A percentile compares a stretch with the other conserved stretches of the same genome.
Conservation (phyloP, 1,284 basidiomycete species). For the Ustilago vetiveriae region DNA sequence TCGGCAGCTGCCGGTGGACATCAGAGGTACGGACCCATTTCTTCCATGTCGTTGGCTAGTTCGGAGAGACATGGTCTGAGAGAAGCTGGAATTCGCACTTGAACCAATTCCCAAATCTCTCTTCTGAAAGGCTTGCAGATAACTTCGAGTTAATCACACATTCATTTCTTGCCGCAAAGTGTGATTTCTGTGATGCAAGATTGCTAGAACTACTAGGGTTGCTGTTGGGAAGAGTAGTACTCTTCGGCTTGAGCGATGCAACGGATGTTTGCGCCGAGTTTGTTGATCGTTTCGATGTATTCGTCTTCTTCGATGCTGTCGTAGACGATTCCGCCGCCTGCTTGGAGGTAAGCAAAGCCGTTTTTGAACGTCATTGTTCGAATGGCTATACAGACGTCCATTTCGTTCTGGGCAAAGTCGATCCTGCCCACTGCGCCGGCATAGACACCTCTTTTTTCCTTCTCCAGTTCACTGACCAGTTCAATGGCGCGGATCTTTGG, state of each 20-base stretch:
- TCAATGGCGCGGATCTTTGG: conserved; percentile 99
- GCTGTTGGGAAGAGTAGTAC: conserved; percentile 18
- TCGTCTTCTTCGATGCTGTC: conserved; percentile 98
- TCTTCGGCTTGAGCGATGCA: conserved; percentile 86
- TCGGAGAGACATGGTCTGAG: conserved; percentile 13
- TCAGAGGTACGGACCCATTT: neutral
- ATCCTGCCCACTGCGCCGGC: conserved; percentile 97
- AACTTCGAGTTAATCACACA: too few species aligned
- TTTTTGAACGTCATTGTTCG: conserved; percentile 98
- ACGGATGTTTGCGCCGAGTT: conserved; percentile 84
- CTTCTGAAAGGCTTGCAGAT: too few species aligned
- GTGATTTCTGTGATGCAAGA: too few species aligned
- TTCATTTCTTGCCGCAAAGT: conserved; percentile 3
- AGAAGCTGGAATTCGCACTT: conserved; percentile 10
- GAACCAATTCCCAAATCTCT: too few species aligned
- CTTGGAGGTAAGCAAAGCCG: conserved; percentile 90
- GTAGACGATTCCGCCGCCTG: conserved; percentile 92
- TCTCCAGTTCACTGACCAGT: conserved; percentile 85
- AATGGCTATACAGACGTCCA: conserved; percentile 99
- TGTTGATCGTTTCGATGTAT: conserved; percentile 94
- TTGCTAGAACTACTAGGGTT: too few species aligned
- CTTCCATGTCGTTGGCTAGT: conserved; percentile 13
- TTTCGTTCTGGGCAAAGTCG: conserved; percentile 91
- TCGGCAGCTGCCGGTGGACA: neutral
- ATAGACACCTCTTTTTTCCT: conserved; percentile 91